Conservation (phyloP, 2,329 filamentous ascomycete species). For the Penicillium sp. region DNA sequence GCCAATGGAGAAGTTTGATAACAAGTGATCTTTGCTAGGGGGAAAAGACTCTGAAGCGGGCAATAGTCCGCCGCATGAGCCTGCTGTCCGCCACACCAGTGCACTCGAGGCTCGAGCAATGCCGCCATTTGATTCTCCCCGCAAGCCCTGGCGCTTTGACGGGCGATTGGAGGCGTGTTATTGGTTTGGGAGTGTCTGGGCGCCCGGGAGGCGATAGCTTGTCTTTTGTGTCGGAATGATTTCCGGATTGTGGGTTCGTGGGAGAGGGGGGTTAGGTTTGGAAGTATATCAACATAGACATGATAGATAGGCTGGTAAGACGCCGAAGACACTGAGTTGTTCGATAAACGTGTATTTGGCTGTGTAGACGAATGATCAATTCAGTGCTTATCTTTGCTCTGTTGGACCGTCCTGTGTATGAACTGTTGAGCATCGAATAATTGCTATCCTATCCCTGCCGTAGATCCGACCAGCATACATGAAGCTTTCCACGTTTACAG, state of each 20-base stretch:
- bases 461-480: background rate
- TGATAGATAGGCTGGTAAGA: background rate
- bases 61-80: conserved; percentile 7
- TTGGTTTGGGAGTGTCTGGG: background rate
- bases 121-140: background rate
- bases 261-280: background rate
- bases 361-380: background rate
- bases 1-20: conserved; percentile 7
- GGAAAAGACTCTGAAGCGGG: conserved; percentile 6
- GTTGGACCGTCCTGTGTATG: background rate
- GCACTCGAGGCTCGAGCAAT: no score
- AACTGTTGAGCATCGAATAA: background rate
- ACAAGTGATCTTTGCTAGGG: background rate
- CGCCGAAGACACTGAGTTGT: background rate
- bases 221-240: background rate
- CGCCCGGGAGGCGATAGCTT: background rate
- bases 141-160: conserved; percentile 9
- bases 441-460: background rate
- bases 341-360: background rate
- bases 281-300: background rate
- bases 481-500: background rate
- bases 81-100: background rate
- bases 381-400: background rate
- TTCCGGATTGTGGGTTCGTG: background rate
- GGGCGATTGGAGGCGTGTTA: background rate